Conservation (phyloP, 73 alveolate genomes). For the Strombidium stylifer region DNA sequence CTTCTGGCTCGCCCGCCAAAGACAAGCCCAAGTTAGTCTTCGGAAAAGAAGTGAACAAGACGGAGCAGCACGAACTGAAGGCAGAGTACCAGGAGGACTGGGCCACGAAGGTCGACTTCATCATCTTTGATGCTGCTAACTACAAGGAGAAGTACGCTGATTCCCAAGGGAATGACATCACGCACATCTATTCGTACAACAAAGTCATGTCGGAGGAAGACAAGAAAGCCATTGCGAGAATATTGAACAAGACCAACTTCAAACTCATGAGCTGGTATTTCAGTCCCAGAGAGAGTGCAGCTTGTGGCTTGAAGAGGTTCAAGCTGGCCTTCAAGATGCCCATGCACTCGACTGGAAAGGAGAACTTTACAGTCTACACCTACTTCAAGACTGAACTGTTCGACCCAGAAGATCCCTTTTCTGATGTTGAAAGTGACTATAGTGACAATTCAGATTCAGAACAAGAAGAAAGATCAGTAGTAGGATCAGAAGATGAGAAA, state of each 20-base stretch:
- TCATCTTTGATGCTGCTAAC: conserved; percentile 57
- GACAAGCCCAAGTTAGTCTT: neutral
- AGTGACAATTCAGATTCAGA: too few relatives aligned
- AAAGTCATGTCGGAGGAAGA: conserved; percentile 85
- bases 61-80: neutral
- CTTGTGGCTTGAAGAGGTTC: conserved; percentile 68
- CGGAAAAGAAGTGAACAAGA: neutral
- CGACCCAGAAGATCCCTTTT: too few relatives aligned
- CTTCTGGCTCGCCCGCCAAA: too few relatives aligned
- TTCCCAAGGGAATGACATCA: conserved; percentile 28
- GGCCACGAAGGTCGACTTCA: conserved; percentile 33
- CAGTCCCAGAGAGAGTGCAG: conserved; percentile 67
- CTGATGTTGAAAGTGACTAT: too few relatives aligned
- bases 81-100: conserved; percentile 42
- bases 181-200: conserved; percentile 87
- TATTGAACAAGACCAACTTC: conserved; percentile 75
- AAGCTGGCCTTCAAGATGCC: conserved; percentile 66
- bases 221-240: conserved; percentile 70
- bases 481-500: too few relatives aligned
- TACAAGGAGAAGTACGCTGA: conserved; percentile 6
- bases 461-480: too few relatives aligned
- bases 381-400: conserved; percentile 69
- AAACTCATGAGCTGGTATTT: conserved; percentile 82
- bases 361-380: conserved; percentile 79
- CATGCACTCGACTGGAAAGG: conserved; percentile 84